These are phyloP conservation scores for Astraeus odoratus DNA, from an alignment of 768 basidiomycete species.

Conservation along the genomic window DNA sequence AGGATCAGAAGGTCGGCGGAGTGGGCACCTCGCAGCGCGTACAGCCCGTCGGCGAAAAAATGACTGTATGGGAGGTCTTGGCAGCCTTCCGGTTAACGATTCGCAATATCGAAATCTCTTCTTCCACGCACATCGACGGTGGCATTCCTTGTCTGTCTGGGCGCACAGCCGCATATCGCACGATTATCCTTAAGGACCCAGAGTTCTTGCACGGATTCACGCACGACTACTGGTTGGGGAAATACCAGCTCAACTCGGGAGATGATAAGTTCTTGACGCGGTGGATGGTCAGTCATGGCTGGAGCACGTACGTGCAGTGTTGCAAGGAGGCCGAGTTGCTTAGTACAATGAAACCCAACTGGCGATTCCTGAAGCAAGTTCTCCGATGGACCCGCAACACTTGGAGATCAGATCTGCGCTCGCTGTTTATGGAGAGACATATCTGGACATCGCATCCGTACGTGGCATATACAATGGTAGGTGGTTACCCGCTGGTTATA, in stretches of 20 bases:
- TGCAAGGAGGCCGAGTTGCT: constrained; percentile 81
- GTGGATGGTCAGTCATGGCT: constrained; percentile 95
- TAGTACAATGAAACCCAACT: constrained; percentile 95
- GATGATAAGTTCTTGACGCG: constrained; percentile 93
- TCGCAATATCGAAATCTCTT: constrained; percentile 88
- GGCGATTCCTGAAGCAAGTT: constrained; percentile 93
- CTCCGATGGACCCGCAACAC: constrained; percentile 92
- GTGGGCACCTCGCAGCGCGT: constrained; percentile 90
- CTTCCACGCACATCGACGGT: constrained; percentile 88
- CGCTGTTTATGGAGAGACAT: constrained; percentile 81
- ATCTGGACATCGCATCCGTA: constrained; percentile 84
- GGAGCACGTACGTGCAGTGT: constrained; percentile 90
- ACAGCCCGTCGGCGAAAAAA: constrained; percentile 63
- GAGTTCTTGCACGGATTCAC: constrained; percentile 91
- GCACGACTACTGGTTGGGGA: constrained; percentile 89
- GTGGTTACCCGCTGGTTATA: background rate
- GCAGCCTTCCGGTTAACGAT: constrained; percentile 91
- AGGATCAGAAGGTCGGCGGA: constrained; percentile 89
- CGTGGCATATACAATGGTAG: constrained; percentile 75
- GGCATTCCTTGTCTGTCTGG: constrained; percentile 89
- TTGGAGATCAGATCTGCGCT: constrained; percentile 85
- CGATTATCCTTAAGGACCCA: constrained; percentile 91
- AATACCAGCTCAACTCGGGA: constrained; percentile 91
- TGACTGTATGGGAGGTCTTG: constrained; percentile 95
- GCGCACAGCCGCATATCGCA: constrained; percentile 89